A percentile compares a stretch with the other conserved stretches of the same genome.
These are phyloP conservation scores for Lipomyces yamanashiensis DNA, from an alignment of 805 yeast species.

Conservation along the genomic window DNA sequence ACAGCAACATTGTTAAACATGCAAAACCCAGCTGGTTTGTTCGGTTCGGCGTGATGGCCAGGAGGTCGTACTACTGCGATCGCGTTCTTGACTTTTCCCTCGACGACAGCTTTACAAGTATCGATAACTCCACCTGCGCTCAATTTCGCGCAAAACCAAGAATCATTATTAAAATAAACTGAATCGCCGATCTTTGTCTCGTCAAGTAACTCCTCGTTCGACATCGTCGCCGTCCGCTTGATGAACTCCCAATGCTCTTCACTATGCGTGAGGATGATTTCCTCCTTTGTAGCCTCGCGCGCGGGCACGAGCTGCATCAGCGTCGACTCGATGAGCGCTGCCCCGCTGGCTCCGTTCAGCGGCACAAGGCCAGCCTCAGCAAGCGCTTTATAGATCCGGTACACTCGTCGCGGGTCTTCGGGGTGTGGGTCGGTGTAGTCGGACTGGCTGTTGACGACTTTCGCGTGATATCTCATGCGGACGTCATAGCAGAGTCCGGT, in stretches of 20 bases:
- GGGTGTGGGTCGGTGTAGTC: conserved; percentile 99
- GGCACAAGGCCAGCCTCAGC: conserved; percentile 91
- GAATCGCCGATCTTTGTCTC: conserved; percentile 94
- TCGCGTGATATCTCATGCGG: conserved; percentile 96
- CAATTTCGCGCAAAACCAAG: conserved; percentile 80
- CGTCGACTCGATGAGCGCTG: conserved; percentile 73
- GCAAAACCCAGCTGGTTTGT: conserved; percentile 96
- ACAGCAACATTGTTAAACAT: conserved; percentile 95
- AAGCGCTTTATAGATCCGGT: conserved; percentile 86
- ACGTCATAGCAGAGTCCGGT: conserved; percentile 97
- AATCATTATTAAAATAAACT: conserved; percentile 91
- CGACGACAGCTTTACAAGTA: conserved; percentile 93
- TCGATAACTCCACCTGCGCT: conserved; percentile 98
- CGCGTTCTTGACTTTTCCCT: conserved; percentile 87
- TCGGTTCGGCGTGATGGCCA: conserved; percentile 99
- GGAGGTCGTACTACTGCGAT: conserved; percentile 97
- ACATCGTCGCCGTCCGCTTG: conserved; percentile 75
- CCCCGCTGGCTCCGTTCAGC: conserved; percentile 74
- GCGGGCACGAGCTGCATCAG: conserved; percentile 88
- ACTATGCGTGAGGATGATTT: conserved; percentile 84
- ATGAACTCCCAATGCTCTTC: conserved; percentile 77
- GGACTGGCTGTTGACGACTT: conserved; percentile 85
- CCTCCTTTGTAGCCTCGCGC: conserved; percentile 85
- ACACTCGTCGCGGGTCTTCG: conserved; percentile 96
- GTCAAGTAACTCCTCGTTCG: conserved; percentile 72